These are phyloP conservation scores for Daldinia loculata DNA, from an alignment of 495 filamentous ascomycete species.

Conservation along the genomic window DNA sequence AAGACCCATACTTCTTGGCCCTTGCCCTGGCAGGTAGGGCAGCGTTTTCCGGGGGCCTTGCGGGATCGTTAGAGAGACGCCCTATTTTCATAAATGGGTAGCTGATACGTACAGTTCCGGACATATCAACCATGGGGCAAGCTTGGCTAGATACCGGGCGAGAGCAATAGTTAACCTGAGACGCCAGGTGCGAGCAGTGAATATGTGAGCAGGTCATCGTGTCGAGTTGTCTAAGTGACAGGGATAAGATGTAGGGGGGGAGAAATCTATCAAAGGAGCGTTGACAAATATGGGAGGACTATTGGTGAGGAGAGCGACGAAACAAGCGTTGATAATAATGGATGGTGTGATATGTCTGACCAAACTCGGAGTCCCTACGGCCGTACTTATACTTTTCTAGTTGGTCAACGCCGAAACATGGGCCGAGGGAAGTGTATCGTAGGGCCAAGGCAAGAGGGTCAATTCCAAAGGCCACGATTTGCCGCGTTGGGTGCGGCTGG, in stretches of 20 bases:
- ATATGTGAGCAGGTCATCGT: conserved; percentile 30
- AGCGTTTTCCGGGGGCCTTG: conserved; percentile 38
- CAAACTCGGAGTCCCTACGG: conserved; percentile 30
- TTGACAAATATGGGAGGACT: conserved; percentile 9
- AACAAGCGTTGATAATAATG: conserved; percentile 29
- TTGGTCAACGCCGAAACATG: conserved; percentile 38
- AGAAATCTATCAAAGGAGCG: conserved; percentile 23
- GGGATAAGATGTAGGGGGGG: not conserved
- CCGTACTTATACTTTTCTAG: conserved; percentile 42
- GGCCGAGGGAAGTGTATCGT: conserved; percentile 29
- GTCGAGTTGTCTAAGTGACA: not conserved
- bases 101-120: conserved; percentile 33
- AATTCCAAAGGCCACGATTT: conserved; percentile 37
- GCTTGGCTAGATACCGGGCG: conserved; percentile 16
- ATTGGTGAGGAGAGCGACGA: conserved; percentile 19
- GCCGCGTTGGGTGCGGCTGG: conserved; percentile 38
- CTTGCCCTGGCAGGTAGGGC: conserved; percentile 51
- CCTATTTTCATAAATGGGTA: conserved; percentile 14
- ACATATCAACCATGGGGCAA: conserved; percentile 36
- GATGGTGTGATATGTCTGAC: conserved; percentile 32
- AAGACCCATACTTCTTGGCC: conserved; percentile 62
- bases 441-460: conserved; percentile 28
- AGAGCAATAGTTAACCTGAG: conserved; percentile 21
- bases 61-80: conserved; percentile 7
- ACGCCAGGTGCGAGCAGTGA: conserved; percentile 22